Base-by-base conservation (phyloP, 768 basidiomycete genomes). In the Harrya chromipes region DNA sequence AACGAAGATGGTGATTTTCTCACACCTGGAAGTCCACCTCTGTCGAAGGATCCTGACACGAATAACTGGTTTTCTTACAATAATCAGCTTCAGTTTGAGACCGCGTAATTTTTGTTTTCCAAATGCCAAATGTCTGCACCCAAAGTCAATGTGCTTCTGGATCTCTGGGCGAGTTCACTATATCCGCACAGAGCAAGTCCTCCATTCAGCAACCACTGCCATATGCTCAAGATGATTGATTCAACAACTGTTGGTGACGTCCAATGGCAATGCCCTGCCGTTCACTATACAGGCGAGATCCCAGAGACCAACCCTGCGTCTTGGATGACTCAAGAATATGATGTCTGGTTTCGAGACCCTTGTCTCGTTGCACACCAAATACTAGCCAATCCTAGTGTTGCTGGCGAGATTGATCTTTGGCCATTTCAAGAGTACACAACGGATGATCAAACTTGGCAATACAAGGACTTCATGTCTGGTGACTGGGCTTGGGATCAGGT, bases 201-300 rank as follows among this genome's bases (percentile, higher is more conserved):
- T 43, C 72, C 72, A 1, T 69, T 67, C 40, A 23, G 43, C 1
- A 39, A 60, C 38, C 43, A 60, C 44, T 41, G 49, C 7, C 50
- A 70, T 24, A 16, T 70, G 1, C 58, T 59, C 29, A 24, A 48
- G 1, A 52, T 61, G 0, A 70, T 72, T 40, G 64, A 72, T 43
- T 23, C 48, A 0, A 66, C 58, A 1, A 17, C 42, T 12, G 41
- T 59, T 27, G 65, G 70, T 13, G 64, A 64, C 36, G 49, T 61
- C 6, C 57, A 59, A 0, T 72, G 70, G 71, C 24, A 69, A 24
- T 56, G 50, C 12, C 61, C 68, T 26, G 46, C 47, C 0, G 43
- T 52, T 4, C 7, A 17, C 7, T 66, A 65, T 50, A 41, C 43
- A 24, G 55, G 66, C 19, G 42, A 55, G 5, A 16, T 45, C 7